These are phyloP conservation scores for Ajuga reptans DNA, from an alignment of 305 asterid genomes.

Conservation along the genomic window DNA sequence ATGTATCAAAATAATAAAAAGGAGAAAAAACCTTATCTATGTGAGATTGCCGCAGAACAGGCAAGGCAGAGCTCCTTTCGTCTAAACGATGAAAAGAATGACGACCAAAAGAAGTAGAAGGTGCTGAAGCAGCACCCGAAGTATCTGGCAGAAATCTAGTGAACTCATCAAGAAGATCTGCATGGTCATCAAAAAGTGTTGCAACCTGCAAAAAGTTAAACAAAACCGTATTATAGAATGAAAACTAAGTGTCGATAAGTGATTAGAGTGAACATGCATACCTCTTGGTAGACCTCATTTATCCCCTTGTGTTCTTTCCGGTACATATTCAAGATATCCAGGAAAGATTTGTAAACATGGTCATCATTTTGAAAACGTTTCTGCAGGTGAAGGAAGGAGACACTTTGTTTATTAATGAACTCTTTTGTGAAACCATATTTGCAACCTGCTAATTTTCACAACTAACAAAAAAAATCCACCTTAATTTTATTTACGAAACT, in stretches of 20 bases:
- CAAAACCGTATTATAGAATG: constrained; percentile 16
- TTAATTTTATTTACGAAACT: constrained; percentile 90
- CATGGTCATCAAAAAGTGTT: constrained; percentile 68
- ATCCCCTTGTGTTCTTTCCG: constrained; percentile 94
- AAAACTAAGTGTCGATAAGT: not conserved
- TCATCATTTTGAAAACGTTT: constrained; percentile 84
- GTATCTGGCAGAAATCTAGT: constrained; percentile 86
- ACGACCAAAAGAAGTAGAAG: constrained; percentile 53
- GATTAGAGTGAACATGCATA: constrained; percentile 25
- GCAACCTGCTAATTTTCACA: not conserved
- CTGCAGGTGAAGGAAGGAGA: constrained; percentile 41
- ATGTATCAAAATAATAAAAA: not conserved
- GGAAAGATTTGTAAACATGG: constrained; percentile 86
- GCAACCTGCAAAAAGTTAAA: constrained; percentile 54
- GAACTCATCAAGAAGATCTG: constrained; percentile 90
- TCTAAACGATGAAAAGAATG: constrained; percentile 56
- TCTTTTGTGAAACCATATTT: constrained; percentile 11
- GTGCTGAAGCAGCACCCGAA: constrained; percentile 57
- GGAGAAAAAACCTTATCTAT: constrained; percentile 54
- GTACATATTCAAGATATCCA: constrained; percentile 95
- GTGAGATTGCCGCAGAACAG: constrained; percentile 52
- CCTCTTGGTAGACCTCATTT: constrained; percentile 91
- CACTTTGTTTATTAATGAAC: constrained; percentile 2
- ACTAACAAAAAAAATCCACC: constrained; percentile 36
- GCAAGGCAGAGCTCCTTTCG: constrained; percentile 66